Evolutionary conservation across 495 filamentous ascomycete genomes (phyloP).

Genomic region (Hapsidospora chrysogenum): DNA sequence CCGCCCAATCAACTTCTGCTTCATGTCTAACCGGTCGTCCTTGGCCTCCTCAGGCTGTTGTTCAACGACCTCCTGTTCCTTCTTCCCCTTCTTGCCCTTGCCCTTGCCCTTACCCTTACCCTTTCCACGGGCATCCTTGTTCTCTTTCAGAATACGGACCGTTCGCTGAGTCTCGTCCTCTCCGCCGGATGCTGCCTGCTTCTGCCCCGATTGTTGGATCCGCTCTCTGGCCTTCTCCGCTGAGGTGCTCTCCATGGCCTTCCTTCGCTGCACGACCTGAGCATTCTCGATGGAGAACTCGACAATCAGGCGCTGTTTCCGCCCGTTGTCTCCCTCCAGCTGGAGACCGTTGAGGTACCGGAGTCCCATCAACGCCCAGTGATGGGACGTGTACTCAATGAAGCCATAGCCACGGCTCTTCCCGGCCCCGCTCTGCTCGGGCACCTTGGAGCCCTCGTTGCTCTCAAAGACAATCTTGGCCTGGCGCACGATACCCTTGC

Average conservation of each 20-base stretch:
- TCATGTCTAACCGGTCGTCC: slow-evolving; percentile 18
- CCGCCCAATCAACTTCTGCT: slow-evolving; percentile 30
- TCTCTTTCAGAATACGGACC: background rate
- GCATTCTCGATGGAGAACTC: slow-evolving; percentile 99
- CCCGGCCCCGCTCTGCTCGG: slow-evolving; percentile 48
- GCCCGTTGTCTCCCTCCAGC: slow-evolving; percentile 28
- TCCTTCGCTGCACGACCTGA: slow-evolving; percentile 68
- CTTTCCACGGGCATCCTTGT: slow-evolving; percentile 7
- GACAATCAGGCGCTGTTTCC: slow-evolving; percentile 57
- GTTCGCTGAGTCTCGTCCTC: slow-evolving; percentile 3
- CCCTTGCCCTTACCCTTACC: slow-evolving; percentile 8
- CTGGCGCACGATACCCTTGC: slow-evolving; percentile 88
- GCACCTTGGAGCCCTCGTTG: slow-evolving; percentile 60
- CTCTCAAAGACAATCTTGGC: slow-evolving; percentile 91
- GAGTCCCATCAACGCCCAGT: slow-evolving; percentile 88
- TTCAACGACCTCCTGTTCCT: slow-evolving; percentile 3
- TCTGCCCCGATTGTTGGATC: slow-evolving; percentile 13
- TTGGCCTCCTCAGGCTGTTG: slow-evolving; percentile 8
- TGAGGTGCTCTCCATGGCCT: slow-evolving; percentile 47
- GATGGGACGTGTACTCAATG: slow-evolving; percentile 89
- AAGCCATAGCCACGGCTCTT: slow-evolving; percentile 90
- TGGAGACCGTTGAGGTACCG: slow-evolving; percentile 82
- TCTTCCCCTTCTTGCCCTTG: slow-evolving; percentile 4
- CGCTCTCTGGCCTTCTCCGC: slow-evolving; percentile 38
- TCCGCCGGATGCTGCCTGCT: slow-evolving; percentile 1